Base-by-base conservation (phyloP, 805 yeast species). In the Starmerella bombi region DNA sequence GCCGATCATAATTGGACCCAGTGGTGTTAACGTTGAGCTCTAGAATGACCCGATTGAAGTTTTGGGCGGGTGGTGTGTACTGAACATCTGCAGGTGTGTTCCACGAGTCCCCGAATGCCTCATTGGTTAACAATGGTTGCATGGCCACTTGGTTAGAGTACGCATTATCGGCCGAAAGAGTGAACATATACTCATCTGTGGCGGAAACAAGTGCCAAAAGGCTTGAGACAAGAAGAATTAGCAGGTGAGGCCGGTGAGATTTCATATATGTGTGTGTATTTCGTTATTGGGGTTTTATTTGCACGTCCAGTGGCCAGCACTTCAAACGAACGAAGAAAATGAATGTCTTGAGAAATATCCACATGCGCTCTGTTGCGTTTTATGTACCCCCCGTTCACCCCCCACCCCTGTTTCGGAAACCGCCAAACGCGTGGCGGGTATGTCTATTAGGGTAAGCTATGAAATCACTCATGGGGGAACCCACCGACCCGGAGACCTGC, bases 1-100 rank as follows among this genome's bases (percentile, higher is more conserved):
- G 50, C 6, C 67, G 55, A 45, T 63, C 67, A 39, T 52, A 63
- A 45, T 63, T 66, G 20, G 48, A 37, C 16, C 66, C 66, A 14
- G 53, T 50, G n/a, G 59, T 52, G 15, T 56, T 50, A 5, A 59
- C 61, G 6, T 52, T 43, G 21, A 64, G 50, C 31, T 57, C 55
- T 19, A 63, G 48, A 2, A 51, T 52, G 5, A 64, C 67, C n/a
- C 60, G 57, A 32, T 58, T 57, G 50, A 63, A 64, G 28, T 42
- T 43, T 15, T 44, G 51, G 1, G 46, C 32, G 4, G 63, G 59
- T 5, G 68, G 62, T 1, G 44, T 34, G 45, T 58, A 64, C 14
- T 38, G 35, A 18, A 44, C 55, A 6, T 50, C 50, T 32, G 49
- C 47, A 4, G 67, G 65, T 7, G 48, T 40, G 35, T 55, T 56